Base-by-base conservation (phyloP, 352 stramenopile species). In the Plasmopara halstedii region DNA sequence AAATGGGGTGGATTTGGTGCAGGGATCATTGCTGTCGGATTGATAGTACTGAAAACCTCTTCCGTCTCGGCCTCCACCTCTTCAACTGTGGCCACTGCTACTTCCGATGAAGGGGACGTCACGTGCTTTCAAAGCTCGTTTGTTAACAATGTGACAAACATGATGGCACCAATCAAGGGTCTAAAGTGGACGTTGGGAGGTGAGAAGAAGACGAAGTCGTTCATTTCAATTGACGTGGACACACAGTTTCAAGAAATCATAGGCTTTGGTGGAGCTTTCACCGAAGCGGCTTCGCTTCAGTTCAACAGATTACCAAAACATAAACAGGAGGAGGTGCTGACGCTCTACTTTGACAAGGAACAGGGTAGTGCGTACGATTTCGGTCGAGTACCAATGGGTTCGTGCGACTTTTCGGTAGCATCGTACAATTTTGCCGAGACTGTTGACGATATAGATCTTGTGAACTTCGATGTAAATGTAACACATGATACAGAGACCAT, bases 211-310 rank as follows among this genome's bases (percentile, higher is more conserved):
- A 9, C 43, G 9, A 33, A 47, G 18, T 81, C 71, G 32, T 72
- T 47, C 27, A 77, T 90, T 50, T 15, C 34, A 9, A 52, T 90
- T 8, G 71, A 90, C 38, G 33, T 57, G 11, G 45, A 53, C 19
- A 51, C 63, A 19, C 64, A 70, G 46, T 85, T 62, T 58, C 79
- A 91, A 53, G 72, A 86, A 49, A 88, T 91, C 37, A 66, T 86
- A 41, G 89, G 89, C 32, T 97, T 97, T 67, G 55, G 88, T 14
- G 88, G 86, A 2, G 88, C 88, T 2, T 97, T 97, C 59, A 97
- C 88, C 2, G 88, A 97, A 49, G 76, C 85, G 6, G 67, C 88
- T 17, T 74, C 82, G 8, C 63, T 94, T 32, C 83, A 95, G 56
- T 93, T 97, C 48, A 58, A 67, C 2, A 89, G 83, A 42, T 56